Evolutionary conservation across 768 basidiomycete species (phyloP), one percentile per base, ranked within the genome.

Genomic region (Boletales sp.): DNA sequence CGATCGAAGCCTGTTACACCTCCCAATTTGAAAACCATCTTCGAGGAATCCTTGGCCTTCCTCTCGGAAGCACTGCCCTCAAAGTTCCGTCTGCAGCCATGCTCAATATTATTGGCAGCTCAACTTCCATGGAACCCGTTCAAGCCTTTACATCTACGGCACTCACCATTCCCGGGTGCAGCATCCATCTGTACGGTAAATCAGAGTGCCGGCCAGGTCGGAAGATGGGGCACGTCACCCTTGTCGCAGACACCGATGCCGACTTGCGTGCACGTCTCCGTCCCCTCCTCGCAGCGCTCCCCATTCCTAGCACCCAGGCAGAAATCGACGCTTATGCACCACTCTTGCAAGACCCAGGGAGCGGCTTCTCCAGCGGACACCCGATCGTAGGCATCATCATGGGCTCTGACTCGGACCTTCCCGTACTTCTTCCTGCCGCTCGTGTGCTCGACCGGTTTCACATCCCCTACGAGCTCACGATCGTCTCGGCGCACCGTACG

Each of bases 21-120:
- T 97, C 95, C 2, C 97, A 98, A 71, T 99, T 90, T 71, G 92
- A 93, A 68, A 97, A 97, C 58, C 97, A 98, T 68, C 85, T 98
- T 44, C 91, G 94, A 32, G 90, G 94, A 17, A 94, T 99, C 67
- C 83, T 97, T 13, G 80, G 79, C 34, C 79, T 97, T 6, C 94
- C 94, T 8, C 78, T 98, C 17, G 95, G 94, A 24, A 90, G 89
- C 5, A 93, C 94, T 0, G 74, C 81, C 0, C 81, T 97, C 49
- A 90, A 90, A 61, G 92, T 94, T 2, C 87, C 91, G 1, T 84
- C 88, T 1, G 77, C 87, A 18, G 90, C 76, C 18, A 98, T 98
- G 95, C 80, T 99, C 62, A 99, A 99, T 70, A 75, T 99, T 47
- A 84, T 98, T 55, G 97, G 94, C n/a, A 70, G 77, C 31, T 90